Base-by-base conservation (phyloP, 208 protist species). In the Leishmania major region DNA sequence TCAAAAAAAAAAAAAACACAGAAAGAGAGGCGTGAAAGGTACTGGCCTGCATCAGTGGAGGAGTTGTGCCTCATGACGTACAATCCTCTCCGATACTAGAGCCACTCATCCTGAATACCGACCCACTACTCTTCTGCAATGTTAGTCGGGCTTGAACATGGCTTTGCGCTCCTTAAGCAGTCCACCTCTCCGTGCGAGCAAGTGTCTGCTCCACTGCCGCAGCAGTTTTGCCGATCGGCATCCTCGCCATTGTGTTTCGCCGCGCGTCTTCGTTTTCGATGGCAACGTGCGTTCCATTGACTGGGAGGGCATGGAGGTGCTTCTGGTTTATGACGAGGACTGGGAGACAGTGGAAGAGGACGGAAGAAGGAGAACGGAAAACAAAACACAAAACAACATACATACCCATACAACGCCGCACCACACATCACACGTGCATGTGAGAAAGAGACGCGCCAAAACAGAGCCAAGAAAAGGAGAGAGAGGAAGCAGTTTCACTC, bases 331-430 rank as follows among this genome's bases (percentile, higher is more conserved):
- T 60, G 45, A n/a, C 45, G 19, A 37, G 35, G 71, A 51, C 47
- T 43, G 49, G 35, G 28, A 77, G 72, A 77, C n/a, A 60, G 59
- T 28, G n/a, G 6, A 60, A 43, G 17, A 69, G 28, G 28, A 62
- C 3, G 31, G 67, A 11, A 70, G 43, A n/a, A 35, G 11, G 37
- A 47, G 25, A 0, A 31, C 8, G 45, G 35, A 31, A 37, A 55
- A 47, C 37, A 60, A 5, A 45, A 43, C 3, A 79, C 8, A 45
- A 40, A 15, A 2, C 53, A n/a, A 72, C 43, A 47, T 35, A 59
- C 22, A 78, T 31, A 75, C 22, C 53, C 47, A 67, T 53, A 79
- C 49, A 79, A 25, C 57, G 53, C 75, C 78, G 71, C 53, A 69
- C 55, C 69, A 74, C 40, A 74, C 69, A 74, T 22, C 62, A 31